Evolutionary conservation across 495 filamentous ascomycete species (phyloP).

Genomic region (Aspergillus ostianus): DNA sequence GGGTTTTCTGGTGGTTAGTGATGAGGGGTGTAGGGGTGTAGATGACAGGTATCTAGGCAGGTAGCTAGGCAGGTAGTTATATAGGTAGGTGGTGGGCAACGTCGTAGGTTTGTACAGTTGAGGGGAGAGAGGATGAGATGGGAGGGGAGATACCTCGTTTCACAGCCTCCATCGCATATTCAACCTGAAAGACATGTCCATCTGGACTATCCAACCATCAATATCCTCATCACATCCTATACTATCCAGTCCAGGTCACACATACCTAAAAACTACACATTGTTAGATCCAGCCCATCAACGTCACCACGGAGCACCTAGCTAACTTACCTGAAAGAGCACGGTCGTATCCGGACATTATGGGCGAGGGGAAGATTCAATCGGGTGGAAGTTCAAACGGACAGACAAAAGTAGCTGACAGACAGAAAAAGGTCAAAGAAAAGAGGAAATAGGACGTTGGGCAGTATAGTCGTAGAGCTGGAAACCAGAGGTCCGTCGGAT

Average conservation of each 20-base stretch:
- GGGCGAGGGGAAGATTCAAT: conserved; percentile 14
- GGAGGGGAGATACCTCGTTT: conserved; percentile 72
- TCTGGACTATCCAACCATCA: conserved; percentile 66
- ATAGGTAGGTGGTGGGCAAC: too few species aligned
- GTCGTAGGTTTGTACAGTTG: neutral
- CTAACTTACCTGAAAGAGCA: conserved; percentile 83
- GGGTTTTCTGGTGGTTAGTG: too few species aligned
- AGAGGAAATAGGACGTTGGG: too few species aligned
- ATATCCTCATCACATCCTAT: too few species aligned
- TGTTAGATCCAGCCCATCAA: conserved; percentile 55
- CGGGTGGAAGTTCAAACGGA: conserved; percentile 4
- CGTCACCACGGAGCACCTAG: conserved; percentile 30
- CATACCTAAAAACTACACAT: conserved; percentile 32
- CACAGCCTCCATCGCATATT: conserved; percentile 98
- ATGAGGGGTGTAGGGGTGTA: too few species aligned
- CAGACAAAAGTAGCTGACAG: neutral
- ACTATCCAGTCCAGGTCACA: neutral
- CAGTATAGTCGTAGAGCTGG: too few species aligned
- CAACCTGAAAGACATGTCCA: conserved; percentile 99
- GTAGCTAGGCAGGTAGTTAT: neutral
- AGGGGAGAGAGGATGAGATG: conserved; percentile 34
- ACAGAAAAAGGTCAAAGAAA: too few species aligned
- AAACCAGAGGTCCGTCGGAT: conserved; percentile 18
- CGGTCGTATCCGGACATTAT: conserved; percentile 92
- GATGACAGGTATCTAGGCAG: too few species aligned